Evolutionary conservation across 441 rosid species (phyloP), one percentile per base, ranked within the genome.

Genomic region (Jatropha podagrica): DNA sequence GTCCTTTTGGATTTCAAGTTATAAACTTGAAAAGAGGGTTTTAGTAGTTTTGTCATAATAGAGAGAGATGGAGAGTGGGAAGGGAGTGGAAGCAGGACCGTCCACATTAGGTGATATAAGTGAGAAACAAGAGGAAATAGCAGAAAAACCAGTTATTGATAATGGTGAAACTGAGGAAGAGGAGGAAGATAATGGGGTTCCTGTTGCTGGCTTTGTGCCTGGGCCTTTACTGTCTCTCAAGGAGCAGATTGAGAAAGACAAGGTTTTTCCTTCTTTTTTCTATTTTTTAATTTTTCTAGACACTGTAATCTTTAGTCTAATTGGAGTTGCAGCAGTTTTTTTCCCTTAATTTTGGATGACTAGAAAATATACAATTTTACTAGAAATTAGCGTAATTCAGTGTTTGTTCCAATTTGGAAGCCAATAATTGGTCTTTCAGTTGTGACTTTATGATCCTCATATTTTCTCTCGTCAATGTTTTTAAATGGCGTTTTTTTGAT

Each of bases 201-300:
- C 78, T 76, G 79, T 66, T 55, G 7, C 73, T 79, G 86, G 80
- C 64, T 88, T 85, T 77, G 83, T 79, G n/a, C 90, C 92, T 37
- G 88, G 90, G 52, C 90, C 88, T 71, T 78, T 86, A 78, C 60
- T 85, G 63, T 84, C 90, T 73, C 90, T 88, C 82, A 85, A 86
- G 77, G 88, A 86, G 74, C 92, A 86, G 81, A 75, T 88, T 79
- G 90, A 88, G 76, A 88, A 86, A 81, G 92, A 88, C 85, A 84
- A 88, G 92, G 92, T 88, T 66, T 78, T 77, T 38, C 1, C 1
- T 51, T 7, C 4, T 3, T 0, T 41, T 15, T 49, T 49, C 9
- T 48, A 5, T 58, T 8, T 15, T 60, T 46, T 4, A 7, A 8
- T 65, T 44, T 17, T 58, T 62, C 2, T 2, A 32, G 32, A 32